phyloP scores from a whole-genome alignment of 1,139 yeast genomes.

The Hyphopichia buzzinii region DNA sequence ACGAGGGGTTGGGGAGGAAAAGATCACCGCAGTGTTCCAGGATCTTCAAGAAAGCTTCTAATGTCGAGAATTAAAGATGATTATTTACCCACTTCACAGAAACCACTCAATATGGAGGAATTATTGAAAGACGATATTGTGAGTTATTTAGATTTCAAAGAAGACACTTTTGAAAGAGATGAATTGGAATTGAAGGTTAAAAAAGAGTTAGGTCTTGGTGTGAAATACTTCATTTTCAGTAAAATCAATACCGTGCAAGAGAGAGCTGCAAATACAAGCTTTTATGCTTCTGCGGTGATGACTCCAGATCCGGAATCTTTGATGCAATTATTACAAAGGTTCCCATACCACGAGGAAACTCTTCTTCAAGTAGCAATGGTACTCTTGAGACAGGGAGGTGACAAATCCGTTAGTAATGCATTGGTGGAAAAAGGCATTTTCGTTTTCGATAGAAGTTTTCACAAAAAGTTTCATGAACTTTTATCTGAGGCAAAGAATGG shows the following conservation, averaged over 20 bases:
- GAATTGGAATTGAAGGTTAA: slow-evolving; percentile 37
- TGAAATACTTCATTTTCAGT: slow-evolving; percentile 54
- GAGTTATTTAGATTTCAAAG: slow-evolving; percentile 40
- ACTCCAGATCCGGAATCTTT: slow-evolving; percentile 73
- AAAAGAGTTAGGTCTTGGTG: slow-evolving; percentile 47
- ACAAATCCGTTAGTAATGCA: slow-evolving; percentile 65
- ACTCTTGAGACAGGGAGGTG: slow-evolving; percentile 71
- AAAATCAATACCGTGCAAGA: slow-evolving; percentile 41
- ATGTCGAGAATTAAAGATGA: slow-evolving; percentile 77
- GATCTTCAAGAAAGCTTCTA: slow-evolving; percentile 63
- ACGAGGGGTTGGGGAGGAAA: slow-evolving; percentile 84
- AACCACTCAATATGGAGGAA: slow-evolving; percentile 65
- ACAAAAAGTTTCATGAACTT: slow-evolving; percentile 39
- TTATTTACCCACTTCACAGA: slow-evolving; percentile 71
- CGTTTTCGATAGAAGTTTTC: slow-evolving; percentile 65
- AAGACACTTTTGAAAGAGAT: slow-evolving; percentile 21
- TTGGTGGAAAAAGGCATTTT: slow-evolving; percentile 74
- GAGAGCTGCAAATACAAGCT: slow-evolving; percentile 53
- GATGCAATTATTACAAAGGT: slow-evolving; percentile 51
- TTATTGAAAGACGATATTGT: slow-evolving; percentile 36
- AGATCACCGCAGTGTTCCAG: slow-evolving; percentile 71
- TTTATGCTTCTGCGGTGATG: slow-evolving; percentile 64
- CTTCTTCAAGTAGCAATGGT: slow-evolving; percentile 79
- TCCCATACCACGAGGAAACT: slow-evolving; percentile 77
- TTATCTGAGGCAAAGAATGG: slow-evolving; percentile 56